A percentile compares a stretch with the other conserved stretches of the same genome.
Evolutionary conservation across 768 basidiomycete genomes (phyloP).

Genomic region (Mycena filopes): DNA sequence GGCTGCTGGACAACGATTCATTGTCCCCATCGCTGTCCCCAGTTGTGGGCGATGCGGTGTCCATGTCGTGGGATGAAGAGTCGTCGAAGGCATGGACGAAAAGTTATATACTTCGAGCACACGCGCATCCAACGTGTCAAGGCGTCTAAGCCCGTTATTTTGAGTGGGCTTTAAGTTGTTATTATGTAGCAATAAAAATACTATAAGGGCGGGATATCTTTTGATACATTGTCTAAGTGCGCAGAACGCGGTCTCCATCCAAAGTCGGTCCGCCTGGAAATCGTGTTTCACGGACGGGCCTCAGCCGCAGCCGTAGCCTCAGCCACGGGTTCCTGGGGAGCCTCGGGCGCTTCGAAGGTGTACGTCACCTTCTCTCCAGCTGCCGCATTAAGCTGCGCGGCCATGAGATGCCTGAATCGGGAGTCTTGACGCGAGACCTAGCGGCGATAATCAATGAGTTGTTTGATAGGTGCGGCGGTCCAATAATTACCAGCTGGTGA

Average conservation of each 20-base stretch:
- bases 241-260: not conserved
- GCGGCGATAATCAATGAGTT: slow-evolving; percentile 13
- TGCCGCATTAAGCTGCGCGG: slow-evolving; percentile 80
- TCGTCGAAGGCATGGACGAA: not conserved
- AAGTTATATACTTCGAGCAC: slow-evolving; percentile 16
- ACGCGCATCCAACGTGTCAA: slow-evolving; percentile 32
- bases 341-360: slow-evolving; percentile 14
- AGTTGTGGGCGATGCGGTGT: slow-evolving; percentile 19
- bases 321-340: not conserved
- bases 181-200: slow-evolving; percentile 34
- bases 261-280: not conserved
- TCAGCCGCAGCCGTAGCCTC: too few species aligned
- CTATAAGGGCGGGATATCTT: slow-evolving; percentile 16
- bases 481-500: slow-evolving; percentile 72
- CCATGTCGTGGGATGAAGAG: slow-evolving; percentile 9
- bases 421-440: slow-evolving; percentile 77
- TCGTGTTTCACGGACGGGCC: not conserved
- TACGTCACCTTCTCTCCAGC: slow-evolving; percentile 41
- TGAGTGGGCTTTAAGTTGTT: slow-evolving; percentile 17
- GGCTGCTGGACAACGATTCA: slow-evolving; percentile 21
- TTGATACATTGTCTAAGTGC: slow-evolving; percentile 32
- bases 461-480: not conserved
- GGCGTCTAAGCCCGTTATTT: slow-evolving; percentile 9
- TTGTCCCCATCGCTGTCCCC: slow-evolving; percentile 23
- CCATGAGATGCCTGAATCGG: slow-evolving; percentile 89